Base-by-base conservation (phyloP, 192 early-diverging fungal species). In the Backusella macrospora region DNA sequence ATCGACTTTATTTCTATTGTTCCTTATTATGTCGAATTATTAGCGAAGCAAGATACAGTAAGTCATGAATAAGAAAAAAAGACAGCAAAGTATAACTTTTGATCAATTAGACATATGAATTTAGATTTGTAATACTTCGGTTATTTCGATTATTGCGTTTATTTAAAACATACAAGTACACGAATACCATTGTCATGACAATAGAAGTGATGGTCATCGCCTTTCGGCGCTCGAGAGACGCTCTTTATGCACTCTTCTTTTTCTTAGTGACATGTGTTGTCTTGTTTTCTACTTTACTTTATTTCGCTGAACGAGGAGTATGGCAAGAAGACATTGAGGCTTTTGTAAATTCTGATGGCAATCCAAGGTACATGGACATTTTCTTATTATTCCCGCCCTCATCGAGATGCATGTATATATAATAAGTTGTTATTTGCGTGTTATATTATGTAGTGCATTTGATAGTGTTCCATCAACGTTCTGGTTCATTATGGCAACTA, bases 131-230 rank as follows among this genome's bases (percentile, higher is more conserved):
- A 15, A 92, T 93, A 55, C 74, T 94, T 74, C 83, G 92, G 21
- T 78, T 93, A 10, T 93, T 94, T 76, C 86, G 93, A 34, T 80
- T 94, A 10, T 77, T 94, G 59, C 87, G 93, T 21, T 84, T 94
- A 4, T 94, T 94, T 79, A 91, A 91, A 48, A 89, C 90, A 6
- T 94, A 92, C 78, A 92, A 93, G 70, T 92, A 94, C 80, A 92
- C 91, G 62, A 91, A 90, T 47, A 87, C 92, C 12, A 86, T 94
- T 68, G 86, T 92, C 63, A 88, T 94, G 87, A 92, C 92, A 1
- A 92, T 94, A 29, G 93, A 94, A 59, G 93, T 94, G 59, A 90
- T 94, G 88, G 88, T 94, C 68, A 86, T 92, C 13, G 91, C 93
- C 13, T 86, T 93, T 15, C 90, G 90, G 72, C 81, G 92, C 45